phyloP scores from a whole-genome alignment of 2,329 filamentous ascomycete genomes.

The Xylariales sp. region DNA sequence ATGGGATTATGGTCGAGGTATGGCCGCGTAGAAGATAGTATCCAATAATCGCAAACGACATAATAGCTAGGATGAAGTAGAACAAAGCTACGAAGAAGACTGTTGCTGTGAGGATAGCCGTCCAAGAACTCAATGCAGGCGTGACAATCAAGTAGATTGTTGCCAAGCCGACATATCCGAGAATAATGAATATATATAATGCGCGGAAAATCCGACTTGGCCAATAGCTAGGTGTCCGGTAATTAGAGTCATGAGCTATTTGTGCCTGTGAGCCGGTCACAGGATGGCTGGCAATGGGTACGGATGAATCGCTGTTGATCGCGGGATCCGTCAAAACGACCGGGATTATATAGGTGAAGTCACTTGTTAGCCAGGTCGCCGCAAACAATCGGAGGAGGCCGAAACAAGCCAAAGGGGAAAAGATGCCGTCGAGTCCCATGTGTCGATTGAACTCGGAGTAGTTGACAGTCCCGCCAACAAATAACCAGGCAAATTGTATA shows the following conservation, averaged over 20 bases:
- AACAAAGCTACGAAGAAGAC: constrained; percentile 11
- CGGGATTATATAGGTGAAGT: not conserved
- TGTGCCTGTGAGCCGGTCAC: not conserved
- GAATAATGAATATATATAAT: constrained; percentile 10
- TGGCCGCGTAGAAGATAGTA: constrained; percentile 15
- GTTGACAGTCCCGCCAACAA: not conserved
- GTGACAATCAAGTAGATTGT: not conserved
- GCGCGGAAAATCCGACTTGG: constrained; percentile 11
- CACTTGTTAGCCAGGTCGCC: constrained; percentile 7
- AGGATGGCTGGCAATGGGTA: not conserved
- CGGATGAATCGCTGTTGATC: not conserved
- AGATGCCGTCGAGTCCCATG: constrained; percentile 12
- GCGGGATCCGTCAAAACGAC: not conserved
- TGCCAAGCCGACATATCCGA: constrained; percentile 1
- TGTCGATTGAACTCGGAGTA: not conserved
- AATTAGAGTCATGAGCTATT: not conserved
- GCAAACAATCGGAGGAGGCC: constrained; percentile 2
- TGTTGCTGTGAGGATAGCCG: constrained; percentile 5
- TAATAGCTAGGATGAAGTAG: constrained; percentile 15
- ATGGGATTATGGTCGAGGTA: constrained; percentile 21
- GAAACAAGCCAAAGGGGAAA: constrained; percentile 6
- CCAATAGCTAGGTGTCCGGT: constrained; percentile 10
- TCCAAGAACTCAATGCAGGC: not conserved
- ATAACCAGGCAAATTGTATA: constrained; percentile 8
- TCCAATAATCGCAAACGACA: constrained; percentile 8